A percentile compares a stretch with the other conserved stretches of the same genome.
Conservation (phyloP, 345 rosid genomes). For the Combretum micranthum region DNA sequence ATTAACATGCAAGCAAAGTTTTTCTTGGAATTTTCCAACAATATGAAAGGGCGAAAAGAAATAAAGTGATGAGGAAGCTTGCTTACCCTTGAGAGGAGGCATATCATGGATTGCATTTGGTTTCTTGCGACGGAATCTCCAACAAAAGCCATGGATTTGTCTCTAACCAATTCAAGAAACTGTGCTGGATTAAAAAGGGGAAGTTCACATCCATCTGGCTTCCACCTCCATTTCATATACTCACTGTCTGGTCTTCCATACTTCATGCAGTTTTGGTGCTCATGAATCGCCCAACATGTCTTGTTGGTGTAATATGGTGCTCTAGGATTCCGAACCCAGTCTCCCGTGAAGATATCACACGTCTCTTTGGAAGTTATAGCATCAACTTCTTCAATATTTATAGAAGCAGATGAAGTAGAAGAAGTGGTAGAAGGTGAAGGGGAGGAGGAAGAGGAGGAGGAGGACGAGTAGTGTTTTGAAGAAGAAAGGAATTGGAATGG, state of each 20-base stretch:
- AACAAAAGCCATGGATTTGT: conserved; percentile 74
- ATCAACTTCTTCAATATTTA: neutral
- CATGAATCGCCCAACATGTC: conserved; percentile 96
- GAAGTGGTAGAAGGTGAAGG: neutral
- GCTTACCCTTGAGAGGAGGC: conserved; percentile 78
- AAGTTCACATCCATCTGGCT: conserved; percentile 68
- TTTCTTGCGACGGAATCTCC: conserved; percentile 90
- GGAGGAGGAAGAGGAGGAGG: neutral
- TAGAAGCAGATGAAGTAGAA: neutral
- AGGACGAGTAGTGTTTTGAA: conserved; percentile 5
- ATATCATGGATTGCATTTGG: conserved; percentile 95
- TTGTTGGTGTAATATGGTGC: conserved; percentile 85
- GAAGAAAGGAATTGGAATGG: conserved; percentile 15
- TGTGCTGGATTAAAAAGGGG: conserved; percentile 61
- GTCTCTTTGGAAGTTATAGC: conserved; percentile 5
- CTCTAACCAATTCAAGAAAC: conserved; percentile 65
- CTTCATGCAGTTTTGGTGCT: conserved; percentile 91
- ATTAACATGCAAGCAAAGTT: too few relatives aligned
- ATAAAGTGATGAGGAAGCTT: neutral
- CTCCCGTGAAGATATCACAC: conserved; percentile 74
- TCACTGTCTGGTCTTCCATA: conserved; percentile 73
- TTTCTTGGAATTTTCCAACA: too few relatives aligned
- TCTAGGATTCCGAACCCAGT: conserved; percentile 66
- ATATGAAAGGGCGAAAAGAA: neutral
- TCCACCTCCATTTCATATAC: conserved; percentile 82